Base-by-base conservation (phyloP, 805 yeast genomes). In the Teunomyces barrocoloradensis region DNA sequence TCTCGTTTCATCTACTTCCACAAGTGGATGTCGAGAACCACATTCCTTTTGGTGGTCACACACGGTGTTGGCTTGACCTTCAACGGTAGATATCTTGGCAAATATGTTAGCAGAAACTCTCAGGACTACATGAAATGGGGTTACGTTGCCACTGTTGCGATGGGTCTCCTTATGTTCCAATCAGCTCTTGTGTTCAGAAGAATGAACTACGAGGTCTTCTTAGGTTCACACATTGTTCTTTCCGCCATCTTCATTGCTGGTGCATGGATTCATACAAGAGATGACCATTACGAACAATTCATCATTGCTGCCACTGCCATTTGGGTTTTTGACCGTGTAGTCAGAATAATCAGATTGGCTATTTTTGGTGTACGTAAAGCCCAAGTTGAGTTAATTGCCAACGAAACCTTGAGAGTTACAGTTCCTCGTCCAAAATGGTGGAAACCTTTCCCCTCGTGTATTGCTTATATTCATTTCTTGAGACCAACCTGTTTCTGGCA, bases 1-100 rank as follows among this genome's bases (percentile, higher is more conserved):
- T 66, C 82, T 11, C 74, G 85, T 1, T 86, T 87, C 66, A 72
- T 80, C 55, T 66, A 72, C 25, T 79, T 78, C 57, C 96, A 89
- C 65, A 82, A 75, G 61, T 82, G 88, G 86, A 64, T 75, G 40
- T 85, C 87, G 1, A 69, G 84, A 53, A 68, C 75, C 0, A 67
- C 75, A 54, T 65, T 76, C 6, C 53, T 78, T n/a, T 64, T 80
- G 45, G 74, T 76, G 5, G 54, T 82, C 29, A 67, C 84, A 13
- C 94, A 87, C 57, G 75, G 45, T 34, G 64, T 57, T 12, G 60
- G 63, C 12, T 53, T 61, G 58, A 61, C 63, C 5, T 51, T 32
- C 47, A 57, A 57, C 48, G 78, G 78, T 57, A 63, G 57, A 21
- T 68, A 64, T 39, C 46, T 61, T 32, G 70, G 67, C 5, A 66